phyloP scores from a whole-genome alignment of 2,329 filamentous ascomycete species.

The Ophiobolus disseminans region DNA sequence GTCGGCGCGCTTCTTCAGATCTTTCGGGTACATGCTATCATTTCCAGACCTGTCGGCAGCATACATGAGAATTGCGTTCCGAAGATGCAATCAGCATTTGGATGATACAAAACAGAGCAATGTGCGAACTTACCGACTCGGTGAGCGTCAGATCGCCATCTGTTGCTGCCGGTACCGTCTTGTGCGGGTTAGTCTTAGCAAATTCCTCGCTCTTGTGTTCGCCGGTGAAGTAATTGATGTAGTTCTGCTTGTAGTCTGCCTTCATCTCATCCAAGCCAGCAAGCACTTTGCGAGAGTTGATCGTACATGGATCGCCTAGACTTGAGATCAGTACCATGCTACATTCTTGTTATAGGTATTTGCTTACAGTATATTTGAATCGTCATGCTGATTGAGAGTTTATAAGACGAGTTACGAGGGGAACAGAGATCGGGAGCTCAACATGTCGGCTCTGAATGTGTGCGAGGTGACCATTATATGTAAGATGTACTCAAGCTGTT shows the following conservation, averaged over 20 bases:
- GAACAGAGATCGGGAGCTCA: neutral
- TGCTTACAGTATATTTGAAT: constrained; percentile 20
- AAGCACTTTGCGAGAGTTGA: constrained; percentile 53
- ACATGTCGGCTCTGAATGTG: neutral
- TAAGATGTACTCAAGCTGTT: neutral
- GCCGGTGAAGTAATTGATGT: constrained; percentile 51
- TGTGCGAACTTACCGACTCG: constrained; percentile 35
- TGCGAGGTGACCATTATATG: neutral
- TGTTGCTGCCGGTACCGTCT: constrained; percentile 50
- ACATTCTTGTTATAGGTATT: neutral
- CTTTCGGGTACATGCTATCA: constrained; percentile 48
- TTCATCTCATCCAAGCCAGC: constrained; percentile 50
- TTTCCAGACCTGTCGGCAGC: constrained; percentile 45
- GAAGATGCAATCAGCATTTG: neutral
- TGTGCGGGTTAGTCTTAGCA: constrained; percentile 48
- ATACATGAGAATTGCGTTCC: constrained; percentile 53
- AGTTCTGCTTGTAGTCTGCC: constrained; percentile 46
- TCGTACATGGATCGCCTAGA: constrained; percentile 47
- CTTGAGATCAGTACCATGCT: neutral
- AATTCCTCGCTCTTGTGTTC: constrained; percentile 49
- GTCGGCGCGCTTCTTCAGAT: constrained; percentile 48
- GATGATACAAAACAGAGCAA: neutral
- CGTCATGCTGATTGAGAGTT: constrained; percentile 9
- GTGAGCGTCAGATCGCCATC: constrained; percentile 51
- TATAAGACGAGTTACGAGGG: too few relatives aligned